Percentiles rank a stretch among this genome's conserved stretches.
These are phyloP conservation scores for Laetiporus sulphureus DNA, from an alignment of 1,284 basidiomycete species.

Conservation along the genomic window DNA sequence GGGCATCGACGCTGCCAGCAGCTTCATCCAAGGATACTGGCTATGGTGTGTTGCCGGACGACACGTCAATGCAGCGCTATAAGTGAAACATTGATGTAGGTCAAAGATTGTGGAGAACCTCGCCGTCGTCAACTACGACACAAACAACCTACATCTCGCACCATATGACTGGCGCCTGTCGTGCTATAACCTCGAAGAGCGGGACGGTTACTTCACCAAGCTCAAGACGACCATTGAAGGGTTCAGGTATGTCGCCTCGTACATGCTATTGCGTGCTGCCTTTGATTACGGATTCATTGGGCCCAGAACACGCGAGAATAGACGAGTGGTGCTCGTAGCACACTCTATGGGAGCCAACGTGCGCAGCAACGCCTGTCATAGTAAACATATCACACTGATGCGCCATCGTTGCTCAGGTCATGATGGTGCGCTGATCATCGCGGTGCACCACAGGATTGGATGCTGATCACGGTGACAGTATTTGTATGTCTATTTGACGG, in stretches of 20 bases:
- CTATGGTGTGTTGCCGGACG: constrained; percentile 59
- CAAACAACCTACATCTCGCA: constrained; percentile 82
- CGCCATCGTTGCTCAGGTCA: constrained; percentile 29
- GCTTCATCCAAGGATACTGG: constrained; percentile 94
- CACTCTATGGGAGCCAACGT: constrained; percentile 89
- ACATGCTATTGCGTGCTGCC: background rate
- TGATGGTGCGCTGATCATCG: constrained; percentile 34
- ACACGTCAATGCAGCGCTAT: no score
- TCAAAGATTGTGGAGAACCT: constrained; percentile 93
- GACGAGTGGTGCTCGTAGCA: constrained; percentile 83
- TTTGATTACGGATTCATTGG: background rate
- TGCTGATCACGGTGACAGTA: constrained; percentile 36
- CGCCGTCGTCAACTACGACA: constrained; percentile 87
- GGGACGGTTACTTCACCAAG: constrained; percentile 90
- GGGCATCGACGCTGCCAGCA: constrained; percentile 85
- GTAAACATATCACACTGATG: background rate
- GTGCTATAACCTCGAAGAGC: constrained; percentile 86
- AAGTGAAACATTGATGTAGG: no score
- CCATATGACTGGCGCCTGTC: constrained; percentile 91
- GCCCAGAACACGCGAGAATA: constrained; percentile 57
- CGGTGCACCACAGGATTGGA: background rate
- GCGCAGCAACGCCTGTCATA: constrained; percentile 25
- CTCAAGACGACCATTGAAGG: constrained; percentile 85
- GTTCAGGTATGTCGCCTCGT: constrained; percentile 48
- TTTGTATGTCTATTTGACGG: constrained; percentile 43